Percentiles rank a stretch among this genome's conserved stretches.
These are phyloP conservation scores for Cyphellophora europaea DNA, from an alignment of 2,329 filamentous ascomycete species.

Conservation along the genomic window DNA sequence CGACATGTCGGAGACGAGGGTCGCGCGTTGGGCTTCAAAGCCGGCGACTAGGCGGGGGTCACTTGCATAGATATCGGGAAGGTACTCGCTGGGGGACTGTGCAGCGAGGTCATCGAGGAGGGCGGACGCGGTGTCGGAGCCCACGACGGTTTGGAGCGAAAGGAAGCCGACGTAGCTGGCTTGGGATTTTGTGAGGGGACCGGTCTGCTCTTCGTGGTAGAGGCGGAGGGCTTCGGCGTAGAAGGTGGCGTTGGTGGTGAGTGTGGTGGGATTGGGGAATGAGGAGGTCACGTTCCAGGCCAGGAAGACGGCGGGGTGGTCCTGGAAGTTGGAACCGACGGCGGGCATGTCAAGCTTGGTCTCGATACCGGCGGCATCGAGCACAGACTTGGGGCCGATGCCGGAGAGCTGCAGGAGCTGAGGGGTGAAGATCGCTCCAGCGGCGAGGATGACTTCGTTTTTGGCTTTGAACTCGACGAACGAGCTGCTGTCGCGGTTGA, in stretches of 20 bases:
- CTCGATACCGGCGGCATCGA: slow-evolving; percentile 30
- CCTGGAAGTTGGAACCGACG: slow-evolving; percentile 34
- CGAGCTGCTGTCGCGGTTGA: slow-evolving; percentile 2
- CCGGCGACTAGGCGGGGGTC: slow-evolving; percentile 8
- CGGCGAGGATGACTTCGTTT: slow-evolving; percentile 34
- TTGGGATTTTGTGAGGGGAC: slow-evolving; percentile 14
- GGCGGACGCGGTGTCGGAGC: slow-evolving; percentile 5
- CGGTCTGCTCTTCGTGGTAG: slow-evolving; percentile 11
- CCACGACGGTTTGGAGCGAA: slow-evolving; percentile 8
- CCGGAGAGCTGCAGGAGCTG: slow-evolving; percentile 42
- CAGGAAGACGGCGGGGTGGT: slow-evolving; percentile 16
- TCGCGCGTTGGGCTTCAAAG: slow-evolving; percentile 12
- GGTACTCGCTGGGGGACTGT: slow-evolving; percentile 4
- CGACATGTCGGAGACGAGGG: slow-evolving; percentile 10
- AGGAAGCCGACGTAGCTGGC: slow-evolving; percentile 10
- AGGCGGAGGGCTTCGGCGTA: slow-evolving; percentile 8
- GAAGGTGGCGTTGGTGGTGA: slow-evolving; percentile 12
- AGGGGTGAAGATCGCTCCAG: slow-evolving; percentile 31
- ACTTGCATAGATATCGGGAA: slow-evolving; percentile 8
- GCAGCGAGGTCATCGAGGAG: slow-evolving; percentile 4
- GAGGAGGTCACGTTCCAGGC: slow-evolving; percentile 8
- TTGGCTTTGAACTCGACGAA: slow-evolving; percentile 18
- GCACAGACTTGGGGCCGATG: slow-evolving; percentile 30
- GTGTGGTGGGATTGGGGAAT: slow-evolving; percentile 10
- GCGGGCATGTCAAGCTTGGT: slow-evolving; percentile 36